Conservation (phyloP, 2,329 filamentous ascomycete genomes). For the Diplocarpon rosae region DNA sequence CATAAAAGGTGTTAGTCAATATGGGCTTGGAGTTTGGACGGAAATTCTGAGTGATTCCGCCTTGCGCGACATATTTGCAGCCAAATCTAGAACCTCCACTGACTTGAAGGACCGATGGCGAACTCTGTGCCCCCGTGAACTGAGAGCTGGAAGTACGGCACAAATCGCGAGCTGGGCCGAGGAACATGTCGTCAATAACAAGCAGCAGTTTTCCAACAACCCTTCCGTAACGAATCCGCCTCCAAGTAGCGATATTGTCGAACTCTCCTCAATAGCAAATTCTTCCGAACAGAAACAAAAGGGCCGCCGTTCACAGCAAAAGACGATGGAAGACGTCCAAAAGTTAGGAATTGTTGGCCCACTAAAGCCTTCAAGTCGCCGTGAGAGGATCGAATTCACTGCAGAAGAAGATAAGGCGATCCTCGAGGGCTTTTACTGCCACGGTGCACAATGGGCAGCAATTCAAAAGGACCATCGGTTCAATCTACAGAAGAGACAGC, state of each 20-base stretch:
- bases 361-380: conserved; percentile 50
- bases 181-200: conserved; percentile 34
- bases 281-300: not conserved
- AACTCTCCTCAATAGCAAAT: too few species aligned
- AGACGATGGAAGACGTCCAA: conserved; percentile 43
- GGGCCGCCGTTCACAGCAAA: conserved; percentile 39
- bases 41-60: conserved; percentile 49
- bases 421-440: conserved; percentile 45
- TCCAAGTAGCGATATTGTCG: too few species aligned
- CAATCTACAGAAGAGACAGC: conserved; percentile 46
- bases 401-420: conserved; percentile 53
- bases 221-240: too few species aligned
- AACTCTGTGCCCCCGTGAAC: conserved; percentile 52
- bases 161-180: conserved; percentile 9
- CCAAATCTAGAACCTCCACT: conserved; percentile 49
- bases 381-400: conserved; percentile 49
- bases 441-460: conserved; percentile 54
- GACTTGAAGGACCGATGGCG: conserved; percentile 57
- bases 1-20: conserved; percentile 47
- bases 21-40: conserved; percentile 56
- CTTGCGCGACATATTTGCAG: conserved; percentile 33
- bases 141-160: conserved; percentile 26
- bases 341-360: conserved; percentile 50
- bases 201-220: conserved; percentile 13
- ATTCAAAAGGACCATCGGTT: conserved; percentile 51